phyloP scores from a whole-genome alignment of 2,329 filamentous ascomycete species.

The Neurospora crassa region DNA sequence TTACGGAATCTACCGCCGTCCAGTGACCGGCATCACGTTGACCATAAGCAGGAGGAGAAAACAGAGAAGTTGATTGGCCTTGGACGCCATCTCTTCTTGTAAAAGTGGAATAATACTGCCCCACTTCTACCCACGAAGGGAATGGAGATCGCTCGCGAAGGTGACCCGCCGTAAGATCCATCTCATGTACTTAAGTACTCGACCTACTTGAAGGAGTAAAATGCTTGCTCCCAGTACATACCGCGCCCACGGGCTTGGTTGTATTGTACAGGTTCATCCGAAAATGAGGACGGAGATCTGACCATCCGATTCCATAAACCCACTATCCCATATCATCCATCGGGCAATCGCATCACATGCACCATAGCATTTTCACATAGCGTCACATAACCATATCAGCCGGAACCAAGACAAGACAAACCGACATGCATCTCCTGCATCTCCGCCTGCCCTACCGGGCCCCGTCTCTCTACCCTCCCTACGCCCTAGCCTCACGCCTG shows the following conservation, averaged over 20 bases:
- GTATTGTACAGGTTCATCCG: neutral
- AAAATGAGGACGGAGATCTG: neutral
- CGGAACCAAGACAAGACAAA: neutral
- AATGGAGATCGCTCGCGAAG: too few species aligned
- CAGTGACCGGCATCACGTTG: neutral
- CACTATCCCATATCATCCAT: neutral
- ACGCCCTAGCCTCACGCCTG: constrained; percentile 27
- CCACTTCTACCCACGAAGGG: too few species aligned
- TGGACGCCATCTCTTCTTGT: too few species aligned
- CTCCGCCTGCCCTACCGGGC: constrained; percentile 25
- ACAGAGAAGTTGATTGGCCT: too few species aligned
- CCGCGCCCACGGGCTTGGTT: too few species aligned
- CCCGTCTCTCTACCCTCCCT: constrained; percentile 23
- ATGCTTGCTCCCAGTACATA: too few species aligned
- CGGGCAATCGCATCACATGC: neutral
- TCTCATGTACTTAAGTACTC: too few species aligned
- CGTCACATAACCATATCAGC: neutral
- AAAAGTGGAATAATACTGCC: too few species aligned
- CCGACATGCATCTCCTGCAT: constrained; percentile 25
- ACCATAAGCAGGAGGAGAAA: neutral
- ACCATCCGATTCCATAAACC: neutral
- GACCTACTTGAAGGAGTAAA: too few species aligned
- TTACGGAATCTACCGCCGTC: neutral
- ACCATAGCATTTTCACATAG: neutral
- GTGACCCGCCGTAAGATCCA: too few species aligned